Percentiles rank a stretch among this genome's conserved stretches.
Evolutionary conservation across 257 asterid genomes (phyloP).

Genomic region (Thymus quinquecostatus): DNA sequence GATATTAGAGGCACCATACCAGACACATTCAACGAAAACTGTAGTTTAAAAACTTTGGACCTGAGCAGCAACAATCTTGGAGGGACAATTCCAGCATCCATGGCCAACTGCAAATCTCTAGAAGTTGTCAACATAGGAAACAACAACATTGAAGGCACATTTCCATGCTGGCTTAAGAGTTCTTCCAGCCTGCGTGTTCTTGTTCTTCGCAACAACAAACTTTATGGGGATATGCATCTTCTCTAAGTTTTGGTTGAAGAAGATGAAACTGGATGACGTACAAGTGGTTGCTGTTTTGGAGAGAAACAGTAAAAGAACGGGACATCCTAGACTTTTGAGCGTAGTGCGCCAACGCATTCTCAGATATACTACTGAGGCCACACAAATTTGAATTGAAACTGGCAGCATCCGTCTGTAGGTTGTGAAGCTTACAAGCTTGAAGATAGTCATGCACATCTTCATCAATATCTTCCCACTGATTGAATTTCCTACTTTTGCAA

Average conservation of each 20-base stretch:
- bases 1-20: conserved; percentile 39
- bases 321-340: too few species aligned
- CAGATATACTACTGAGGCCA: too few species aligned
- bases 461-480: not conserved
- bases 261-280: not conserved
- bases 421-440: too few species aligned
- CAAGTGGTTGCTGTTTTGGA: not conserved
- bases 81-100: conserved; percentile 46
- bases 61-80: conserved; percentile 39
- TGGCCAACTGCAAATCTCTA: conserved; percentile 43
- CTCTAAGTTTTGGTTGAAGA: not conserved
- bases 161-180: conserved; percentile 44
- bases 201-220: conserved; percentile 50
- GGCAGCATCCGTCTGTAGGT: too few species aligned
- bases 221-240: conserved; percentile 42
- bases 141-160: conserved; percentile 40
- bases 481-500: not conserved
- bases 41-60: conserved; percentile 45
- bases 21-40: conserved; percentile 28
- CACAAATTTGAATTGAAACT: too few species aligned
- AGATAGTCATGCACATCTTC: not conserved
- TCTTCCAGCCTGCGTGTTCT: conserved; percentile 54
- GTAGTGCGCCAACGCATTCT: too few species aligned
- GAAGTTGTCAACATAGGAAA: conserved; percentile 45
- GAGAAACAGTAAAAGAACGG: too few species aligned